Base-by-base conservation (phyloP, 2,329 filamentous ascomycete species). In the Juglanconis juglandina region DNA sequence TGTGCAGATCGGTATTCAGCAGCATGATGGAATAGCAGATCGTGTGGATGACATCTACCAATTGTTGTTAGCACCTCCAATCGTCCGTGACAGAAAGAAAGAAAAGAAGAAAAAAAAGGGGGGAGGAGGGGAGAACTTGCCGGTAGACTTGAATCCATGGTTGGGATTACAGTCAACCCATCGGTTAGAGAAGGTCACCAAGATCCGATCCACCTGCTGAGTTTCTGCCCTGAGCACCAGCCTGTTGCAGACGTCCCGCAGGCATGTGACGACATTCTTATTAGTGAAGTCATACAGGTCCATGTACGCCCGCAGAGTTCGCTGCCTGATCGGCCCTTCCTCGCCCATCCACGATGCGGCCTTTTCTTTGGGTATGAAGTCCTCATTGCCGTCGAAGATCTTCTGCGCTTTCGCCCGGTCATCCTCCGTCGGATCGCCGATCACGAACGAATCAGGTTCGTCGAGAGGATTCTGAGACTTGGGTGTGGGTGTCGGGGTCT, bases 1-100 rank as follows among this genome's bases (percentile, higher is more conserved):
- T 75, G 70, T 99, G 94, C 59, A 99, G 80, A 77, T 99, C 95
- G 39, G 95, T 99, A 70, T 99, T 99, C 64, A 99, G 82, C 10
- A 99, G 82, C 70, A 99, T 88, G 65, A 99, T 87, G 1, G 95
- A 97, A 74, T 98, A 99, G 76, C 92, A 96, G 65, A 98, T 96
- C 32, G 93, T 97, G 73, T 99, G 94, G 17, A 99, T 93, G 52
- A 98, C 90, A 77, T 98, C 94, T 90, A 69, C 8, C 37, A 39
- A 63, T n/a, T n/a, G 14, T 11, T 30, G 65, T 80, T 67, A 77
- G 75, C 64, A 54, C 50, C 17, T 50, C 14, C 13, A 46, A 10
- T 32, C n/a, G 48, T 50, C 32, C 33, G 48, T 39, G 24, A 37
- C 41, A 24, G 46, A 35, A 50, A 62, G 37, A 34, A 14, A 42